Evolutionary conservation across 106 monocot species (phyloP), one percentile per base, ranked within the genome.

Genomic region (Ottelia alismoides): DNA sequence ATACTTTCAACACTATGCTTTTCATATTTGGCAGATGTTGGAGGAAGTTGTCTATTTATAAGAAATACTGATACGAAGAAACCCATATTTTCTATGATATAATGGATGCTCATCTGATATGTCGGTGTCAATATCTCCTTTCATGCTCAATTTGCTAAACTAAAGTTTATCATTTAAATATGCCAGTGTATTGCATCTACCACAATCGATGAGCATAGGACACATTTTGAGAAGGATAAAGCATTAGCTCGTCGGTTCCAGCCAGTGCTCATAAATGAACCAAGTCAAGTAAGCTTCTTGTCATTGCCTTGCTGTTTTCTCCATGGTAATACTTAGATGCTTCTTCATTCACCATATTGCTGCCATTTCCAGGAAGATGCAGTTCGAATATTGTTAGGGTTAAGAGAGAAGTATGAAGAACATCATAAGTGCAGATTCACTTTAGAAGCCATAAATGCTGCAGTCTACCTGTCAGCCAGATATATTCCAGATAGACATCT

Each of bases 351-450:
- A n/a, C n/a, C n/a, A n/a, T n/a, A n/a, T n/a, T n/a, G n/a, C n/a
- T n/a, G n/a, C n/a, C n/a, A n/a, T n/a, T n/a, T n/a, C n/a, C 52
- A 96, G 96, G 96, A 96, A 50, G 88, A 96, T 70, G 76, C 96
- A 47, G 71, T 96, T 54, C 78, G 49, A 64, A 96, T 96, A 62
- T 74, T 96, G 63, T 26, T 79, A 14, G 96, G 96, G 10, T 51
- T 96, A 19, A 69, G 70, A 19, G 84, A 81, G 25, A 84, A 70
- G 67, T 96, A 96, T 67, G 96, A 88, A 73, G 73, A 43, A 30
- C 58, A 89, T 64, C 96, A 96, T 58, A 78, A 70, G 25, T 96
- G 96, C 70, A 70, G 61, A 64, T 96, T 78, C 71, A 88, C 84
- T 20, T 29, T 73, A 20, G 84, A 78, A 68, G 88, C 96, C 64